These are phyloP conservation scores for Microdochium nivale DNA, from an alignment of 2,329 filamentous ascomycete species.

Conservation along the genomic window DNA sequence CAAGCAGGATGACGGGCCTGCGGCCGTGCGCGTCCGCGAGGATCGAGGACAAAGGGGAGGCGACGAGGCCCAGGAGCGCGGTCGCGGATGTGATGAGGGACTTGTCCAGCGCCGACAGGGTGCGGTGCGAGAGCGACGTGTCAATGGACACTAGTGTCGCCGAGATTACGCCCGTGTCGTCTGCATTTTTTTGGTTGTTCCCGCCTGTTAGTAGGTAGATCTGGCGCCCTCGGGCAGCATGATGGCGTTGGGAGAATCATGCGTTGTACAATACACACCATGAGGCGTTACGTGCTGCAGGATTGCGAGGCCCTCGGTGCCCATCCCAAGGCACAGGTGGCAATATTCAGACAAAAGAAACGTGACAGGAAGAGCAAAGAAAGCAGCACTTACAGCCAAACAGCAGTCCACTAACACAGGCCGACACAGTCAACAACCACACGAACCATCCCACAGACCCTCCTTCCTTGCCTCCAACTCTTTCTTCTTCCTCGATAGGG, in stretches of 20 bases:
- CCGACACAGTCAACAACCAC: slow-evolving; percentile 53
- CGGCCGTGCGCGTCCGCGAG: slow-evolving; percentile 55
- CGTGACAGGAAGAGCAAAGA: not conserved
- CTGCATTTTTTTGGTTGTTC: slow-evolving; percentile 20
- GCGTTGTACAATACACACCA: not conserved
- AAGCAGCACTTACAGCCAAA: slow-evolving; percentile 50
- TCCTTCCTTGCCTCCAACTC: not conserved
- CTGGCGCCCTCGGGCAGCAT: not conserved
- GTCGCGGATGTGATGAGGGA: slow-evolving; percentile 65
- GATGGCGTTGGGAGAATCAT: slow-evolving; percentile 4
- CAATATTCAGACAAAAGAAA: no score
- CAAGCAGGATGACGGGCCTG: slow-evolving; percentile 52
- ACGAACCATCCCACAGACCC: slow-evolving; percentile 30
- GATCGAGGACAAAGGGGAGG: slow-evolving; percentile 56
- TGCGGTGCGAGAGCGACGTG: slow-evolving; percentile 45
- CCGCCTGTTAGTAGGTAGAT: not conserved
- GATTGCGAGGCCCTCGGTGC: no score
- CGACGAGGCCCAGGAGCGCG: slow-evolving; percentile 54
- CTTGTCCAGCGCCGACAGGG: slow-evolving; percentile 55
- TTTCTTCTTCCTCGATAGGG: not conserved
- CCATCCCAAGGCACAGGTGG: no score
- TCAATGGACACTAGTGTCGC: slow-evolving; percentile 58
- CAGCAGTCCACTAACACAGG: slow-evolving; percentile 57
- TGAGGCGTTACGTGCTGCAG: not conserved
- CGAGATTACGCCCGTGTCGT: slow-evolving; percentile 62